Conservation (phyloP, 495 filamentous ascomycete species). For the Tetracladium setigerum region DNA sequence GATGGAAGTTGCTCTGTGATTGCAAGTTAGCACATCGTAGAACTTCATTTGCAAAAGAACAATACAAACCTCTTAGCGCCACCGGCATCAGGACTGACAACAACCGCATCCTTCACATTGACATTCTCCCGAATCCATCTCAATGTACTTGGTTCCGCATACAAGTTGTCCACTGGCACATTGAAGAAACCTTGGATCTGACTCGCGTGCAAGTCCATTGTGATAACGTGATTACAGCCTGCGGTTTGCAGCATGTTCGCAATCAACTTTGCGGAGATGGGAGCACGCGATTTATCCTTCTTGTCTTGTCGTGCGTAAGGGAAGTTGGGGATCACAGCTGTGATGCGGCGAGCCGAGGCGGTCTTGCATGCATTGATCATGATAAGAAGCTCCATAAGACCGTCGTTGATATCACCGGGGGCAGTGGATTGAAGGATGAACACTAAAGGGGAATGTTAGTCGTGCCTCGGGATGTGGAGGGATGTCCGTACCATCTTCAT, state of each 20-base stretch:
- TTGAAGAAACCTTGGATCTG: slow-evolving; percentile 96
- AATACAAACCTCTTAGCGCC: slow-evolving; percentile 79
- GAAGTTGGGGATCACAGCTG: slow-evolving; percentile 90
- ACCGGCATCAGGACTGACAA: slow-evolving; percentile 93
- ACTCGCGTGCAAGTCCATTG: slow-evolving; percentile 76
- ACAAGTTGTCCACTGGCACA: slow-evolving; percentile 94
- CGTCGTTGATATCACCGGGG: slow-evolving; percentile 96
- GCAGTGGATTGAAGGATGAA: slow-evolving; percentile 95
- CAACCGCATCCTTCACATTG: slow-evolving; percentile 75
- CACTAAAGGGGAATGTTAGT: slow-evolving; percentile 38
- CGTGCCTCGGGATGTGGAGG: slow-evolving; percentile 3
- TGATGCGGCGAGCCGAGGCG: slow-evolving; percentile 88
- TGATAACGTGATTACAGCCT: slow-evolving; percentile 80
- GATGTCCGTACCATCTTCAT: slow-evolving; percentile 71
- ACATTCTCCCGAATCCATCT: slow-evolving; percentile 87
- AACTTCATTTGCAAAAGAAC: neutral
- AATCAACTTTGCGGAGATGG: slow-evolving; percentile 86
- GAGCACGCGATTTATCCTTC: slow-evolving; percentile 93
- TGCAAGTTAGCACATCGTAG: neutral
- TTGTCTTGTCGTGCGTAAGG: slow-evolving; percentile 99
- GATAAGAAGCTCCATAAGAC: slow-evolving; percentile 96
- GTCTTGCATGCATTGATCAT: slow-evolving; percentile 99
- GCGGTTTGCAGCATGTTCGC: slow-evolving; percentile 98
- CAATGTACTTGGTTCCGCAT: slow-evolving; percentile 89
- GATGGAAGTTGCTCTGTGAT: slow-evolving; percentile 76